Conservation (phyloP, 2,329 filamentous ascomycete genomes). For the Colletotrichum nymphaeae region DNA sequence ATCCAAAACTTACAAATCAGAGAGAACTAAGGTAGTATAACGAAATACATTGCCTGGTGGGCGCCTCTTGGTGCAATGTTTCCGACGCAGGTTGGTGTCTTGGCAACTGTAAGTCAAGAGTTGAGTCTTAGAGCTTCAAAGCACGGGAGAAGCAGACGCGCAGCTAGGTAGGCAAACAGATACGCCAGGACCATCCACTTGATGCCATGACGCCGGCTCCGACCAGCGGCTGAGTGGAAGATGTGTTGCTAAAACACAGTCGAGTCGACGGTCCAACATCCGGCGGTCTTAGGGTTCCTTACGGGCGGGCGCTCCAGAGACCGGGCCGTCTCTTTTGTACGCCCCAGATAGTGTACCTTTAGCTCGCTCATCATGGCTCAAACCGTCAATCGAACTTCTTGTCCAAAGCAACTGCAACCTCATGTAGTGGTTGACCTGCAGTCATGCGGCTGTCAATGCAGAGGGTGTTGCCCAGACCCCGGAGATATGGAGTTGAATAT, state of each 20-base stretch:
- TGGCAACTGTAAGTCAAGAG: not conserved
- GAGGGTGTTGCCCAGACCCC: not conserved
- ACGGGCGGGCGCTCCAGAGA: not conserved
- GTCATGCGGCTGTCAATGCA: not conserved
- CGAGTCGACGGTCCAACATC: not conserved
- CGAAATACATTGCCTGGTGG: not conserved
- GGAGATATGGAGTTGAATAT: not conserved
- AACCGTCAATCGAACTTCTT: not conserved
- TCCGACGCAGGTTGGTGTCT: not conserved
- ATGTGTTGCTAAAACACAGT: conserved; percentile 4
- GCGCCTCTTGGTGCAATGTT: not conserved
- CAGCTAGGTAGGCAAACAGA: not conserved
- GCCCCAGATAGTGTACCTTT: not conserved
- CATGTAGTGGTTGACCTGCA: not conserved
- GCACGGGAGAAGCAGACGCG: not conserved
- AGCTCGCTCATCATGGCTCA: not conserved
- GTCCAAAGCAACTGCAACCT: not conserved
- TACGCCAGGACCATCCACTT: not conserved
- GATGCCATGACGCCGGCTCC: not conserved
- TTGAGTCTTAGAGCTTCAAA: not conserved
- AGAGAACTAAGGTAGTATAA: not conserved
- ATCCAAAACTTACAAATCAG: not conserved
- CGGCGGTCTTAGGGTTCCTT: conserved; percentile 3
- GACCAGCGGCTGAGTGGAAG: not conserved
- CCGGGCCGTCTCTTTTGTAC: not conserved